Base-by-base conservation (phyloP, 495 filamentous ascomycete genomes). In the Aspergillus coremiiformis region DNA sequence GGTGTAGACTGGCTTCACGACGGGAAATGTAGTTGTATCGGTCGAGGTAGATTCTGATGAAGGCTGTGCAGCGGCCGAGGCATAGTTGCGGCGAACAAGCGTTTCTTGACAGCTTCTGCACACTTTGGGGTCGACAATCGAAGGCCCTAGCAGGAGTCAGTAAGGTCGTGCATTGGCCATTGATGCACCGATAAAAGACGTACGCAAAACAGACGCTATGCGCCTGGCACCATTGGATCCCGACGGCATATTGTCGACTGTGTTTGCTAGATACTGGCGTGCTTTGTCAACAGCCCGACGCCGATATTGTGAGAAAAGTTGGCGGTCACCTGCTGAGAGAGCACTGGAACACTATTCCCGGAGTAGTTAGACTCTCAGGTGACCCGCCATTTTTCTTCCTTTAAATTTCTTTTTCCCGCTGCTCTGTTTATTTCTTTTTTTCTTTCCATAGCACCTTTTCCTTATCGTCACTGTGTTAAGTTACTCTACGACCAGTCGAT, bases 401-500 rank as follows among this genome's bases (percentile, higher is more conserved):
- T 59, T 57, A 58, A 61, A 63, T 26, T 61, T 55, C n/a, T n/a
- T n/a, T n/a, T n/a, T 46, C 30, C 26, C 44, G 17, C 39, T 50
- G 12, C n/a, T 9, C 32, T 48, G 43, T 53, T 46, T 24, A 45
- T 51, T 45, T 49, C 55, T 37, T 62, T 58, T 66, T 67, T 49
- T 67, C 59, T n/a, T 59, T 66, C 50, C 51, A 61, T 64, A 66
- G 75, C 76, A 78, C 67, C 71, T 67, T 71, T 69, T 74, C 79
- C 82, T 85, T 85, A 84, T 83, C 81, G 62, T 80, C 81, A 82
- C 74, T 76, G 69, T 35, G 70, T 69, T 64, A 61, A 62, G 58
- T 51, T 66, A 54, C 54, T 57, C 67, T 60, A 76, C 71, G 73
- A 68, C 72, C 71, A 70, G 69, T 78, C 76, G 82, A 79, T 77